Conservation (phyloP, 352 stramenopile genomes). For the Globisporangium uncinulatum region DNA sequence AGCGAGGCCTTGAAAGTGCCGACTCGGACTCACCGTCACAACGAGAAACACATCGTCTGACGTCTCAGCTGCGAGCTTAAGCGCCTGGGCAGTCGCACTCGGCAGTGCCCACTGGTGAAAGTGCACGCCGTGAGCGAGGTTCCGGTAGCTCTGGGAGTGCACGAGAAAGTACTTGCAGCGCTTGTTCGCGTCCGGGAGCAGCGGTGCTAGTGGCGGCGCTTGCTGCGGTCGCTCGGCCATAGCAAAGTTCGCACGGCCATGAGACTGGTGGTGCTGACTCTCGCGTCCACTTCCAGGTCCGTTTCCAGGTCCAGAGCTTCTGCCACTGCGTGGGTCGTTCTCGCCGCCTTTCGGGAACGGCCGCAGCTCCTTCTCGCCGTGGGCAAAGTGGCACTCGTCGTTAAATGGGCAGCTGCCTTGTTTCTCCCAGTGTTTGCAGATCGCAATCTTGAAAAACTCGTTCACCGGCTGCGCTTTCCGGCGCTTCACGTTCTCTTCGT, state of each 20-base stretch:
- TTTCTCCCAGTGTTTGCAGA: constrained; percentile 97
- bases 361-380: constrained; percentile 91
- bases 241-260: constrained; percentile 5
- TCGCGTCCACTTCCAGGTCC: constrained; percentile 8
- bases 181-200: constrained; percentile 69
- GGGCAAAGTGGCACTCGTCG: constrained; percentile 96
- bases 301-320: background rate
- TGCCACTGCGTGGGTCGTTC: constrained; percentile 32
- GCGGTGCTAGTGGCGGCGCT: constrained; percentile 12
- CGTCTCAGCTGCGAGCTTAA: constrained; percentile 70
- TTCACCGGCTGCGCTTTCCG: constrained; percentile 88
- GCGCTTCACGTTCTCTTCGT: constrained; percentile 89
- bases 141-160: constrained; percentile 77
- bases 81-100: constrained; percentile 35
- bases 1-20: constrained; percentile 77
- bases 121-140: constrained; percentile 78
- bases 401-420: constrained; percentile 95
- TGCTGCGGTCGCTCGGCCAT: constrained; percentile 1
- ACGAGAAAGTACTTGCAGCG: constrained; percentile 81
- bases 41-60: constrained; percentile 81
- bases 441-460: constrained; percentile 97
- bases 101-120: constrained; percentile 62
- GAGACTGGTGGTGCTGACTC: constrained; percentile 4
- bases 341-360: constrained; percentile 83
- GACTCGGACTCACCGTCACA: constrained; percentile 61